Base-by-base conservation (phyloP, 2,329 filamentous ascomycete species). In the Aspergillus fumigatus region DNA sequence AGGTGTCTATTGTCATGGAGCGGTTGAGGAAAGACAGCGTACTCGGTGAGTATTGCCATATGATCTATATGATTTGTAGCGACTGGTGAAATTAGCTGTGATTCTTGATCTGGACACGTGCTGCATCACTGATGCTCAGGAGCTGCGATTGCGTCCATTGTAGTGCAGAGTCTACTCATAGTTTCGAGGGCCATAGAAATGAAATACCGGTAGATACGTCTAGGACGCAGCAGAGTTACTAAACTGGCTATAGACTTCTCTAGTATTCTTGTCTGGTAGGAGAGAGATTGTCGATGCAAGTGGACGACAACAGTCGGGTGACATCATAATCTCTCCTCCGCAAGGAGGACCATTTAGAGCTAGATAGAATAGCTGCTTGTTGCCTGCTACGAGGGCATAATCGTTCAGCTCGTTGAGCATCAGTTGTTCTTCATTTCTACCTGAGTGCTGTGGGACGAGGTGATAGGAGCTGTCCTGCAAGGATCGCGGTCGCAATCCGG, bases 271-370 rank as follows among this genome's bases (percentile, higher is more conserved):
- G 32, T 6, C 6, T 7, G 11, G 2, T 6, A n/a, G 11, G 4
- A 32, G 14, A 17, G 32, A 35, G 14, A 14, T 14, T 14, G n/a
- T 38, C 32, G 5, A 38, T 14, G n/a, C 32, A 14, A 32, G 4
- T 17, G 32, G 32, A 38, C 17, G 14, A 26, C 25, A 19, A 25
- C 40, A 47, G 51, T 61, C 64, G 53, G 52, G 64, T 68, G 66
- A 68, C 65, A 67, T 68, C 65, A 68, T 67, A 48, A 54, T 35
- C 35, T 52, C 21, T 51, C 48, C 32, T 35, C 50, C 41, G 49
- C 32, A 17, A 17, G 32, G 8, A 38, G 14, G 14, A 17, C 17
- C 32, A 38, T n/a, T 38, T 38, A 17, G 14, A 38, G 14, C 32
- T 38, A 6, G 32, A 38, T 38, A 38, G 32, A 17, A 17, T 17